Conservation (phyloP, 352 stramenopile genomes). For the Phytophthora melonis region DNA sequence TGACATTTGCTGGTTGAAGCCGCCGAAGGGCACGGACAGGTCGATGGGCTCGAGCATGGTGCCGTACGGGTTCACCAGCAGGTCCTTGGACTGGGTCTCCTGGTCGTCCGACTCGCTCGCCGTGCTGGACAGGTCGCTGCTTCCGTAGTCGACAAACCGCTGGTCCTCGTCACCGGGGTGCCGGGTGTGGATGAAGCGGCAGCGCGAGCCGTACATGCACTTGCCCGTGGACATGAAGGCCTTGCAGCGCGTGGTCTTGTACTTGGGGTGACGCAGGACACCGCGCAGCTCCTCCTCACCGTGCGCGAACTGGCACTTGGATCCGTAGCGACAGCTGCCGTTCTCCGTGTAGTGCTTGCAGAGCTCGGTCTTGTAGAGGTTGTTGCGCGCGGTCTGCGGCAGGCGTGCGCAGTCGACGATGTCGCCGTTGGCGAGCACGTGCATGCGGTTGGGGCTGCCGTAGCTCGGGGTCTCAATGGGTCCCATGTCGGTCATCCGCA, state of each 20-base stretch:
- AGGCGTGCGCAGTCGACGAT: constrained; percentile 86
- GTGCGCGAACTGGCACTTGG: constrained; percentile 93
- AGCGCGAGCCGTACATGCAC: constrained; percentile 90
- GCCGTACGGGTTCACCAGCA: constrained; percentile 76
- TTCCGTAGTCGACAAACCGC: constrained; percentile 42
- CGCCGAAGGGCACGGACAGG: constrained; percentile 70
- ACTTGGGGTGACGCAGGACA: constrained; percentile 90
- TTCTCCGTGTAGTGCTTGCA: constrained; percentile 92
- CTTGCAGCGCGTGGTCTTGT: constrained; percentile 93
- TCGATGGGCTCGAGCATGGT: constrained; percentile 70
- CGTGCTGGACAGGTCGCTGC: constrained; percentile 60
- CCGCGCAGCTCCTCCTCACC: constrained; percentile 86
- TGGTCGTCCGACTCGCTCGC: constrained; percentile 77
- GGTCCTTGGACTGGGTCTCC: constrained; percentile 56
- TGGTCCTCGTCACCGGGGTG: constrained; percentile 47
- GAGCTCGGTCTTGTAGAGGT: constrained; percentile 93
- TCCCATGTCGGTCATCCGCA: constrained; percentile 44
- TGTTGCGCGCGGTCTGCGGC: constrained; percentile 84
- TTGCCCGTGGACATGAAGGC: constrained; percentile 85
- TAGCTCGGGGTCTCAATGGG: constrained; percentile 49
- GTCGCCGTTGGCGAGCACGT: constrained; percentile 87
- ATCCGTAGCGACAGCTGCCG: constrained; percentile 87
- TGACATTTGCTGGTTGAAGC: constrained; percentile 60
- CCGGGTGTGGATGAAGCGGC: constrained; percentile 86
- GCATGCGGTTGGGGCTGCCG: constrained; percentile 64